These are phyloP conservation scores for Neoboletus brunneissimus DNA, from an alignment of 768 basidiomycete genomes.

Conservation along the genomic window DNA sequence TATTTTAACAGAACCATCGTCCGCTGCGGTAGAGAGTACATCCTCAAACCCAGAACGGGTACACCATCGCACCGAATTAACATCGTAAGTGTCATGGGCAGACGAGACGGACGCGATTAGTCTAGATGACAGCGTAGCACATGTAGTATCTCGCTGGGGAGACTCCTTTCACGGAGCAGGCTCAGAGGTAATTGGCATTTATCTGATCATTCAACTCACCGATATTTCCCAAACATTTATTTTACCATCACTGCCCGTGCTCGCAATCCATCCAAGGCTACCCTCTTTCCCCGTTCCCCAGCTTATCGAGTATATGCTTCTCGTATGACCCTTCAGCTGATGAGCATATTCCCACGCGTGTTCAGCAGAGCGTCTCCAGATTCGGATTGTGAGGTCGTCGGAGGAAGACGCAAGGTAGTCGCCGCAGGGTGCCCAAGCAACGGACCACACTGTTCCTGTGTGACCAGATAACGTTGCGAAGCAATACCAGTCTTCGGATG, in stretches of 20 bases:
- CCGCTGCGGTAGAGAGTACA: conserved; percentile 77
- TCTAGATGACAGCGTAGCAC: conserved; percentile 32
- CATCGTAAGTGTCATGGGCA: conserved; percentile 81
- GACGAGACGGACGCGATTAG: conserved; percentile 56
- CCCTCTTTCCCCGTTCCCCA: conserved; percentile 54
- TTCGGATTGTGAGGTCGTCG: conserved; percentile 77
- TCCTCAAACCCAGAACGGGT: conserved; percentile 59
- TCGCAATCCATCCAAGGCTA: conserved; percentile 78
- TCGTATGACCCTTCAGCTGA: conserved; percentile 60
- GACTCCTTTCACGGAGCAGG: conserved; percentile 15
- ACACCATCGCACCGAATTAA: conserved; percentile 87
- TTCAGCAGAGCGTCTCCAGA: conserved; percentile 73
- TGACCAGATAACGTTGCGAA: conserved; percentile 82
- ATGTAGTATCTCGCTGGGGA: conserved; percentile 3
- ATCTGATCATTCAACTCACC: conserved; percentile 36
- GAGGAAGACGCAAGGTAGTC: conserved; percentile 83
- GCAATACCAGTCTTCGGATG: conserved; percentile 91
- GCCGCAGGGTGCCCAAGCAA: conserved; percentile 78
- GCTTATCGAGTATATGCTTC: conserved; percentile 77
- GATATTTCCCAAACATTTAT: conserved; percentile 79
- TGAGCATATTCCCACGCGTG: conserved; percentile 63
- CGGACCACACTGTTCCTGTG: conserved; percentile 85
- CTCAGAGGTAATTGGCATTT: not conserved
- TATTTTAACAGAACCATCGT: conserved; percentile 80
- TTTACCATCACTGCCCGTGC: conserved; percentile 80